Base-by-base conservation (phyloP, 345 rosid species). In the Linum tenue region DNA sequence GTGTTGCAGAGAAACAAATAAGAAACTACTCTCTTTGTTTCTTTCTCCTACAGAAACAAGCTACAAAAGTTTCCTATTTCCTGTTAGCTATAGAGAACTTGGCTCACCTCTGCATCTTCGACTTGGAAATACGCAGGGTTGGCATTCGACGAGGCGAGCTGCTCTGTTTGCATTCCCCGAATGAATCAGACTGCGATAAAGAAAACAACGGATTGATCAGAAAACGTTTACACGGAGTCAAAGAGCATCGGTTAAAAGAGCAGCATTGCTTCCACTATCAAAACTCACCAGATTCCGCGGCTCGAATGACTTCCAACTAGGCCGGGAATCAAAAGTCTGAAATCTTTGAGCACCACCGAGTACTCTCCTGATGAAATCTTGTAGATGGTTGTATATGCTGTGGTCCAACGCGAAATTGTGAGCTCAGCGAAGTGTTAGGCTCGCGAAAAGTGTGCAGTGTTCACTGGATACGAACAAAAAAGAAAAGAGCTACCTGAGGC, bases 401-500 rank as follows among this genome's bases (percentile, higher is more conserved):
- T 22, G 31, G 31, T 58, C 51, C 39, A 38, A 12, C 39, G 39
- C 22, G 43, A 7, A 7, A 3, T 2, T n/a, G 38, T 7, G 16
- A 59, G 60, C 50, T 50, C 11, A 15, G 40, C 14, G 31, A 59
- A 14, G 1, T 22, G 50, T 17, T 17, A 7, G 1, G 10, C 11
- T 4, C 37, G 1, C 57, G 43, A 39, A 6, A 56, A 7, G 8
- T 22, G 14, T 56, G 11, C 41, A 38, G 11, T 17, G 8, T 51
- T 43, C 35, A 17, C 16, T 17, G 59, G 7, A 66, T 61, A 70
- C 39, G 71, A 48, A 48, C 22, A 39, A 22, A 22, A 22, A 22
- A 22, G 31, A 22, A 22, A 22, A 56, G 2, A 3, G 31, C 59
- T 76, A 95, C 99, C 99, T 89, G 50, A 95, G 96, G 60, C 98